These are phyloP conservation scores for Clonostachys rosea DNA, from an alignment of 2,329 filamentous ascomycete genomes.

Conservation along the genomic window DNA sequence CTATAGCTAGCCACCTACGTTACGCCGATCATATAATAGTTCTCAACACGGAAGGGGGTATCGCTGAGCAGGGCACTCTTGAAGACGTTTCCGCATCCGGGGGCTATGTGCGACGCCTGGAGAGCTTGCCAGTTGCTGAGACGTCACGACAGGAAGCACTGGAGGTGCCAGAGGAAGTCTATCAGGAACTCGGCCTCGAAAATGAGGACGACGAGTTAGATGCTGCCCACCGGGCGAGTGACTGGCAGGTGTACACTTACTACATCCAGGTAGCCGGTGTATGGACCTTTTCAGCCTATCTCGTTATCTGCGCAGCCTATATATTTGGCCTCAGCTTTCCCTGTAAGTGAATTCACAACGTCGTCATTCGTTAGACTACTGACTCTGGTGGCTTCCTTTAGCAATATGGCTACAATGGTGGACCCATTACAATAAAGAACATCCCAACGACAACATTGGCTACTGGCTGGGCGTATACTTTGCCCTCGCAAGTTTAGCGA, in stretches of 20 bases:
- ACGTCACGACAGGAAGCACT: no score
- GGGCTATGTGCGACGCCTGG: background rate
- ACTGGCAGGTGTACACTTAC: conserved; percentile 3
- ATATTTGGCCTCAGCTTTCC: background rate
- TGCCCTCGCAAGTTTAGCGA: no score
- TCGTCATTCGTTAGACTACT: no score
- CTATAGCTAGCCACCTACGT: conserved; percentile 2
- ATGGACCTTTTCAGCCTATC: conserved; percentile 1
- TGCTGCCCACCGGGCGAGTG: conserved; percentile 6
- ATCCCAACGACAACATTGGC: background rate
- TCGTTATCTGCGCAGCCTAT: background rate
- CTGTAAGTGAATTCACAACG: conserved; percentile 2
- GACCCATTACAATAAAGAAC: background rate
- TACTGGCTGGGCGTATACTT: background rate
- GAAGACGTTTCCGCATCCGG: background rate
- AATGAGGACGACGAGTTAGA: conserved; percentile 2
- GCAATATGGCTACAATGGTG: conserved; percentile 12
- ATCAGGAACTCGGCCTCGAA: accelerated
- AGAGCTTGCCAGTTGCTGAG: conserved; percentile 1
- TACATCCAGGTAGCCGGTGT: conserved; percentile 2
- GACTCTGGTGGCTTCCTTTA: no score
- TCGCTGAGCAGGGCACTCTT: conserved; percentile 3
- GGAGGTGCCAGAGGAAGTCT: background rate
- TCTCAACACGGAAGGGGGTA: conserved; percentile 1
- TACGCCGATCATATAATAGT: conserved; percentile 5